Evolutionary conservation across 1,139 yeast genomes (phyloP).

Genomic region (Diutina pseudorugosa): DNA sequence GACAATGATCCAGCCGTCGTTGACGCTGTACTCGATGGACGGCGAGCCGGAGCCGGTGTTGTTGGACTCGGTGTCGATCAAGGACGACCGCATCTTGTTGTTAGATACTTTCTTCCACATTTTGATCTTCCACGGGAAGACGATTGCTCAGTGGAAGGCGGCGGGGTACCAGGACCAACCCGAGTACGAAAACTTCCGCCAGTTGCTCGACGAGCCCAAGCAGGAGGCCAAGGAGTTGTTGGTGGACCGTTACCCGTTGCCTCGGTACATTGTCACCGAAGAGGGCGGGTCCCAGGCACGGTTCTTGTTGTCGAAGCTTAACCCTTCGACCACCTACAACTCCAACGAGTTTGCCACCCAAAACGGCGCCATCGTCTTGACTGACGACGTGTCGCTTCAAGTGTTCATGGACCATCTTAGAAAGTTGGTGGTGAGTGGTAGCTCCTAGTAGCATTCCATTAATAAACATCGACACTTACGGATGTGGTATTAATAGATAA

Average conservation of each 20-base stretch:
- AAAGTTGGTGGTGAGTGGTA: slow-evolving; percentile 49
- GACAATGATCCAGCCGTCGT: slow-evolving; percentile 94
- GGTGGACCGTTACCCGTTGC: slow-evolving; percentile 91
- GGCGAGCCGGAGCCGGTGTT: slow-evolving; percentile 85
- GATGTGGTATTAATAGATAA: background rate
- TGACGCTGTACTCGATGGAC: slow-evolving; percentile 75
- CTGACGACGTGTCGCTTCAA: slow-evolving; percentile 90
- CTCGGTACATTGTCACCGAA: slow-evolving; percentile 91
- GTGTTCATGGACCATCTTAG: slow-evolving; percentile 86
- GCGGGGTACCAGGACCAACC: slow-evolving; percentile 89
- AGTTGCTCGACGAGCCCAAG: slow-evolving; percentile 79
- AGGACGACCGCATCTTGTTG: slow-evolving; percentile 76
- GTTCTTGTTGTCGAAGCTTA: slow-evolving; percentile 84
- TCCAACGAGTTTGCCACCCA: slow-evolving; percentile 34
- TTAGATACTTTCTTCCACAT: slow-evolving; percentile 95
- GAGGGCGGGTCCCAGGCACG: slow-evolving; percentile 98
- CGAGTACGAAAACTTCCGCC: slow-evolving; percentile 80
- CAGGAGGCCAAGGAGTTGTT: slow-evolving; percentile 86
- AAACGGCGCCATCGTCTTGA: slow-evolving; percentile 74
- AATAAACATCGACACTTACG: background rate
- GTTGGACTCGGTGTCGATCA: slow-evolving; percentile 84
- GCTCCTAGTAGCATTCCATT: background rate
- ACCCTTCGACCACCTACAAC: slow-evolving; percentile 81
- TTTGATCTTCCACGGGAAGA: slow-evolving; percentile 88
- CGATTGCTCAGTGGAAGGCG: slow-evolving; percentile 93